Percentiles rank a stretch among this genome's conserved stretches.
Evolutionary conservation across 345 rosid genomes (phyloP).

Genomic region (Salix dunnii): DNA sequence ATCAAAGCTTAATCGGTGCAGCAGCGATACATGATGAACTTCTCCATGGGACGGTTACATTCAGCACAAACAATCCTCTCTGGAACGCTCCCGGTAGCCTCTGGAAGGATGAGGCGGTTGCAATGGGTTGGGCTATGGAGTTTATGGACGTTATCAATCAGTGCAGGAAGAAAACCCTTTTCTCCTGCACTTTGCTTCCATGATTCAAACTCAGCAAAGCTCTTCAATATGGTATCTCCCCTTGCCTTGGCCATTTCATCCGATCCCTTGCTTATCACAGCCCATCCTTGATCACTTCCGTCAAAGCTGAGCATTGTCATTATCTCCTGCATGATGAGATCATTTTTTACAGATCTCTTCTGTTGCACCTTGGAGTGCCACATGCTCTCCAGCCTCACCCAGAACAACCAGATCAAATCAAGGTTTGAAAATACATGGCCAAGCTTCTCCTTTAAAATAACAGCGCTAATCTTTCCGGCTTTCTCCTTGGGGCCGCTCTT

Average conservation of each 20-base stretch:
- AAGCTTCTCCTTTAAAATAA: slow-evolving; percentile 35
- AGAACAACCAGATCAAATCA: slow-evolving; percentile 52
- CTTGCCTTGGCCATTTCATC: slow-evolving; percentile 41
- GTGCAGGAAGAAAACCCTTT: slow-evolving; percentile 42
- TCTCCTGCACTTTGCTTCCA: slow-evolving; percentile 19
- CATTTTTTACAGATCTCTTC: slow-evolving; percentile 34
- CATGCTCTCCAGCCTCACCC: slow-evolving; percentile 67
- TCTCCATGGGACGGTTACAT: slow-evolving; percentile 53
- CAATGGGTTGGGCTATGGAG: slow-evolving; percentile 44
- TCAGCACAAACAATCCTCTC: slow-evolving; percentile 56
- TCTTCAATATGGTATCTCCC: slow-evolving; percentile 20
- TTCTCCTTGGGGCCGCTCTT: slow-evolving; percentile 57
- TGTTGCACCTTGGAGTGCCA: slow-evolving; percentile 54
- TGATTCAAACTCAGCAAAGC: slow-evolving; percentile 15
- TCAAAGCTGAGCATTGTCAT: slow-evolving; percentile 53
- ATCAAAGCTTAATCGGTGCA: slow-evolving; percentile 39
- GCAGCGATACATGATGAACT: slow-evolving; percentile 58
- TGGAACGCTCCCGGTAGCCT: slow-evolving; percentile 36
- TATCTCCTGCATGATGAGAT: slow-evolving; percentile 50
- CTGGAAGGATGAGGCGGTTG: slow-evolving; percentile 50
- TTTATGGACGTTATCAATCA: slow-evolving; percentile 27
- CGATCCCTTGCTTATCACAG: slow-evolving; percentile 36
- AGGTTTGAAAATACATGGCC: slow-evolving; percentile 42
- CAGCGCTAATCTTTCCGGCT: slow-evolving; percentile 32
- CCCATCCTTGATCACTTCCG: slow-evolving; percentile 63